A percentile compares a stretch with the other conserved stretches of the same genome.
phyloP scores from a whole-genome alignment of 1,139 yeast species.

The Geotrichum aggregatum region DNA sequence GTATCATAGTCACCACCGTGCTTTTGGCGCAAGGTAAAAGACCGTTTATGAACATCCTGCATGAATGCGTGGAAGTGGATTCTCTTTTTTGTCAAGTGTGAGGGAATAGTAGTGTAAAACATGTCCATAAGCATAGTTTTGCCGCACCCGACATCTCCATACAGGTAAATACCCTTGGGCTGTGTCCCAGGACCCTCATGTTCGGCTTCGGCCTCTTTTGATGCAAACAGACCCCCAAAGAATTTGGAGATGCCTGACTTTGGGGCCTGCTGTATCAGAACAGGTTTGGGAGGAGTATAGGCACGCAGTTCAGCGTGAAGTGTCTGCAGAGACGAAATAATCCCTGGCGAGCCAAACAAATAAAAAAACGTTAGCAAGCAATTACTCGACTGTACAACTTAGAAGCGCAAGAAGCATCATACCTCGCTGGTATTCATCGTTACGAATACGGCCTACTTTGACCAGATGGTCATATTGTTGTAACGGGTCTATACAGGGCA shows the following conservation, averaged over 20 bases:
- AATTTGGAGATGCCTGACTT: slow-evolving; percentile 13
- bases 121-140: slow-evolving; percentile 97
- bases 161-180: slow-evolving; percentile 81
- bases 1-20: slow-evolving; percentile 73
- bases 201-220: slow-evolving; percentile 4
- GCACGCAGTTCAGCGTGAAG: slow-evolving; percentile 28
- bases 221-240: slow-evolving; percentile 22
- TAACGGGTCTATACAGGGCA: slow-evolving; percentile 30
- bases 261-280: slow-evolving; percentile 6
- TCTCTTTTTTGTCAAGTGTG: slow-evolving; percentile 68
- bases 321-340: slow-evolving; percentile 30
- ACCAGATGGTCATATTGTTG: slow-evolving; percentile 60
- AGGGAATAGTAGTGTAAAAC: slow-evolving; percentile 78
- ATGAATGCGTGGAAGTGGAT: slow-evolving; percentile 95
- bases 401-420: slow-evolving; percentile 22
- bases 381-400: not conserved
- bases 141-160: slow-evolving; percentile 98
- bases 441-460: slow-evolving; percentile 49
- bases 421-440: slow-evolving; percentile 59
- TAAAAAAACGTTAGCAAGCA: not conserved
- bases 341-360: too few relatives aligned
- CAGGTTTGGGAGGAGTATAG: slow-evolving; percentile 28
- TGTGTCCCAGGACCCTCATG: slow-evolving; percentile 30
- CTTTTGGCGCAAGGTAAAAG: slow-evolving; percentile 64
- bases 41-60: slow-evolving; percentile 87